These are phyloP conservation scores for Mycosphaerelloides madeirae DNA, from an alignment of 2,329 filamentous ascomycete species.

Conservation along the genomic window DNA sequence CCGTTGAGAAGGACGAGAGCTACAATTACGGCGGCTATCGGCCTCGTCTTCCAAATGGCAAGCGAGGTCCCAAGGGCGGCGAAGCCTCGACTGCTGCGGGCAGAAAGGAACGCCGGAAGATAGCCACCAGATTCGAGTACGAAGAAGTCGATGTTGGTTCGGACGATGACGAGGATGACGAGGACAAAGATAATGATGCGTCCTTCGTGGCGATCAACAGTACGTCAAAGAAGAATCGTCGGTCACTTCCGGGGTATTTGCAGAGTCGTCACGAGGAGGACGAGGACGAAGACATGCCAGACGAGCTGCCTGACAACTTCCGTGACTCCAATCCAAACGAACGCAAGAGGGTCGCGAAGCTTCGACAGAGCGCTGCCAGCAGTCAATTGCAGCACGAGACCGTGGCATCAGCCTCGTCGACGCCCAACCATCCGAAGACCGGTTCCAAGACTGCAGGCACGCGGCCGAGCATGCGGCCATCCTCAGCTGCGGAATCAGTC, in stretches of 20 bases:
- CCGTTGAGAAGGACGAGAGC: conserved; percentile 31
- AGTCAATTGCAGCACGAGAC: conserved; percentile 14
- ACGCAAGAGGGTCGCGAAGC: conserved; percentile 3
- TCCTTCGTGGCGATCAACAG: conserved; percentile 17
- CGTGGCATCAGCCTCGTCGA: conserved; percentile 6
- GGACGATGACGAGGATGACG: conserved; percentile 32
- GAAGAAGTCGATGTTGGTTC: conserved; percentile 46
- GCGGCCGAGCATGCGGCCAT: conserved; percentile 28
- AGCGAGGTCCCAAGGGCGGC: conserved; percentile 14
- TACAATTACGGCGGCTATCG: conserved; percentile 32
- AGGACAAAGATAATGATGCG: conserved; percentile 22
- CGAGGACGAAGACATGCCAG: conserved; percentile 35
- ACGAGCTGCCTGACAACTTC: conserved; percentile 40
- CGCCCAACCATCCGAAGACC: not conserved
- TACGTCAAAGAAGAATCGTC: conserved; percentile 11
- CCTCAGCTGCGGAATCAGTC: conserved; percentile 26
- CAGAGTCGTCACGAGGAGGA: conserved; percentile 39
- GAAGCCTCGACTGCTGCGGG: conserved; percentile 15
- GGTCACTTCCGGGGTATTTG: conserved; percentile 36
- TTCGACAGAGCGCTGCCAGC: conserved; percentile 3
- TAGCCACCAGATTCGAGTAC: conserved; percentile 27
- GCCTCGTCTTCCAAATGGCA: conserved; percentile 26
- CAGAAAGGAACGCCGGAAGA: conserved; percentile 13
- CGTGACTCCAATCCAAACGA: conserved; percentile 34
- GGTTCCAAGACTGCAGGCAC: conserved; percentile 27